Evolutionary conservation across 345 rosid genomes (phyloP), one percentile per base, ranked within the genome.

Genomic region (Erysimum cheiranthoides): DNA sequence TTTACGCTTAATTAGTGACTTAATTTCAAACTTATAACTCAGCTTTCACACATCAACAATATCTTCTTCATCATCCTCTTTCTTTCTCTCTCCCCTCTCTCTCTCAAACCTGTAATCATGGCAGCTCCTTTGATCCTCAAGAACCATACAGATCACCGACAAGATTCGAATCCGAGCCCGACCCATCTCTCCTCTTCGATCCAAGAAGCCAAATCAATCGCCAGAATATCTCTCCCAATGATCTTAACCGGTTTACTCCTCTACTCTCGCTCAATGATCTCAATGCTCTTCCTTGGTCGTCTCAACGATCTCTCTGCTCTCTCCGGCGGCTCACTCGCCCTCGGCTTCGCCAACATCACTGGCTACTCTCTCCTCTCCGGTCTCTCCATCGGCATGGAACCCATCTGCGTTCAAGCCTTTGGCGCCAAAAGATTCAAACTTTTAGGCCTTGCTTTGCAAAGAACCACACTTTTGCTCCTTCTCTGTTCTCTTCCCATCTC

Each of bases 261-360:
- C 66, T 92, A 92, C 73, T 84, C 94, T 39, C 90, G 93, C 42
- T 87, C 96, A 34, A 85, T 87, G 84, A 87, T 92, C 78, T 92
- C 96, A 81, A 87, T 92, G 97, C 85, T 92, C 73, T 92, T 88
- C 79, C 96, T 92, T 0, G 97, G 97, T 74, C 88, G 87, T 40
- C 86, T 92, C 4, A 86, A 91, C 18, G 92, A 89, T 49, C 86
- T 93, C 11, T 45, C 74, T 49, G 71, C 94, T 30, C 84, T 93
- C 34, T 93, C 96, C 1, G 90, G 97, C 0, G 97, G 97, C 27
- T 90, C 97, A 0, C 90, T 93, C 0, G 97, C 97, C 6, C 73
- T 90, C 5, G 98, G 96, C 17, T 91, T 93, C 53, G 98, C 92
- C 14, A 93, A 93, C 81, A 91, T 91, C 86, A 93, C 98, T 3